Conservation (phyloP, 495 filamentous ascomycete species). For the Pyrenula aspistea region DNA sequence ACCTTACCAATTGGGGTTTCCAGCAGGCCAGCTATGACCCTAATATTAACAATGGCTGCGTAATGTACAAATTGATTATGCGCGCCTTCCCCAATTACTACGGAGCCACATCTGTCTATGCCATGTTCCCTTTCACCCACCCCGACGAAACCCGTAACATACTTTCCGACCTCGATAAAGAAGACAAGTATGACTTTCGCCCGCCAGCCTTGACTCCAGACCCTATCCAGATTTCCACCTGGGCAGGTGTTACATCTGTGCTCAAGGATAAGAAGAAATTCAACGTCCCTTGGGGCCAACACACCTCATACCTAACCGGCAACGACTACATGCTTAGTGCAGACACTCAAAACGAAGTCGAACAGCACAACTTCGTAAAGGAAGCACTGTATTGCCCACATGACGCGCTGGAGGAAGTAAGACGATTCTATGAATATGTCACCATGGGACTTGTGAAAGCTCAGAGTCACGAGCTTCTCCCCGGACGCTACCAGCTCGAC, state of each 20-base stretch:
- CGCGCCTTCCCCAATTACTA: slow-evolving; percentile 20
- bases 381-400: slow-evolving; percentile 31
- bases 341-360: slow-evolving; percentile 27
- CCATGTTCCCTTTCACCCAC: slow-evolving; percentile 79
- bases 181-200: slow-evolving; percentile 60
- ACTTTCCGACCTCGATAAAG: slow-evolving; percentile 56
- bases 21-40: slow-evolving; percentile 10
- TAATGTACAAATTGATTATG: slow-evolving; percentile 8
- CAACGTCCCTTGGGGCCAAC: slow-evolving; percentile 48
- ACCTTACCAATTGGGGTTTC: slow-evolving; percentile 20
- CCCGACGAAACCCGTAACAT: slow-evolving; percentile 64
- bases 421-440: slow-evolving; percentile 45
- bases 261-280: slow-evolving; percentile 51
- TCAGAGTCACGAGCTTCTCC: slow-evolving; percentile 46
- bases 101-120: slow-evolving; percentile 24
- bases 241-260: slow-evolving; percentile 50
- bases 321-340: slow-evolving; percentile 44
- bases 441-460: slow-evolving; percentile 52
- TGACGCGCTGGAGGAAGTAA: slow-evolving; percentile 37
- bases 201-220: slow-evolving; percentile 40
- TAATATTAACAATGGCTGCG: slow-evolving; percentile 20
- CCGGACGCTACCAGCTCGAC: slow-evolving; percentile 55
- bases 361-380: slow-evolving; percentile 8
- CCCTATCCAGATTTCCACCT: slow-evolving; percentile 44
- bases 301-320: slow-evolving; percentile 39